Conservation (phyloP, 2,329 filamentous ascomycete genomes). For the Rutstroemia sydowiana region DNA sequence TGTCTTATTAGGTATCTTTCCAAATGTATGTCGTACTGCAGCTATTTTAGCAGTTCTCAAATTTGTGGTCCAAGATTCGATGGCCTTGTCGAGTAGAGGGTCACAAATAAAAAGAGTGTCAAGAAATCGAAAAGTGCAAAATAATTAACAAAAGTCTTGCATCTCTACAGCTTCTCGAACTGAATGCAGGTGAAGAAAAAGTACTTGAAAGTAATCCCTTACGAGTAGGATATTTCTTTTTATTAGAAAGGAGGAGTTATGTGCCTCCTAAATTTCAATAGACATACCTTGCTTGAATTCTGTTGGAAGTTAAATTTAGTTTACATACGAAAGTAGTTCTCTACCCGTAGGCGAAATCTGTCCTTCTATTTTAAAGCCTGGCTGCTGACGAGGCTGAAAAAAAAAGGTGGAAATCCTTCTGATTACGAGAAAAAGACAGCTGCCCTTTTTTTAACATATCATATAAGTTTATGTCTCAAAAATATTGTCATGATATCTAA, state of each 20-base stretch:
- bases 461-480: not conserved
- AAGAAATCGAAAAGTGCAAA: not conserved
- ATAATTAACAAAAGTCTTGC: conserved; percentile 23
- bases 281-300: conserved; percentile 8
- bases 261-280: conserved; percentile 1
- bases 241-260: conserved; percentile 7
- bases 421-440: not conserved
- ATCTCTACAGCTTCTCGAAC: conserved; percentile 22
- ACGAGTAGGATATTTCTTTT: not conserved
- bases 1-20: not conserved
- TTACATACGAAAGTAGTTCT: not conserved
- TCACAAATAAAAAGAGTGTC: conserved; percentile 7
- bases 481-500: too few species aligned
- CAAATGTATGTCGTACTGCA: not conserved
- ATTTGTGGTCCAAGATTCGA: conserved; percentile 6
- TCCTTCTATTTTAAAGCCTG: conserved; percentile 6
- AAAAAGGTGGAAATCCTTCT: not conserved
- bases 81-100: conserved; percentile 1
- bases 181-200: not conserved
- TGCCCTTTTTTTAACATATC: not conserved
- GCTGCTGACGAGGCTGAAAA: conserved; percentile 7
- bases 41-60: not conserved
- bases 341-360: conserved; percentile 9
- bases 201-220: conserved; percentile 6
- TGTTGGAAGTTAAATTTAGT: conserved; percentile 10